A percentile compares a stretch with the other conserved stretches of the same genome.
These are phyloP conservation scores for Trichoderma sp. DNA, from an alignment of 2,329 filamentous ascomycete genomes.

Conservation along the genomic window DNA sequence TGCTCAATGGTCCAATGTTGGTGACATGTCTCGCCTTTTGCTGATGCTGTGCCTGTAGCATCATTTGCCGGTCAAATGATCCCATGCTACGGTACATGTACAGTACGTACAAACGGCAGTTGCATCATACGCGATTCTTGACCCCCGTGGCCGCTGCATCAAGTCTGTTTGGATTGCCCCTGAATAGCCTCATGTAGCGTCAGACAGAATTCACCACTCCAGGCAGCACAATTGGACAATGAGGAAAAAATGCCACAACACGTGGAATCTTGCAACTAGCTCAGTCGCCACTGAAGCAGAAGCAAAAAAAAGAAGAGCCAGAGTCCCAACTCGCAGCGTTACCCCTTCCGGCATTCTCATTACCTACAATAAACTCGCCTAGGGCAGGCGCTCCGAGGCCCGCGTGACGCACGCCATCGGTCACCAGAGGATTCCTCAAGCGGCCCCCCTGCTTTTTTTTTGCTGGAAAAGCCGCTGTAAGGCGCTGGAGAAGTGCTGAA, in stretches of 20 bases:
- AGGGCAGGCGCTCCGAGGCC: conserved; percentile 4
- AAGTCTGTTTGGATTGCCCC: neutral
- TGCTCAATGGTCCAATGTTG: neutral
- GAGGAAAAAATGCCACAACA: neutral
- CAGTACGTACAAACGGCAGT: too few species aligned
- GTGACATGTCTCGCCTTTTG: neutral
- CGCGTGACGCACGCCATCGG: conserved; percentile 29
- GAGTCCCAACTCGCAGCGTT: neutral
- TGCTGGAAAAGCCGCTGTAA: conserved; percentile 1
- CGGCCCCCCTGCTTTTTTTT: neutral
- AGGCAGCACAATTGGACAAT: neutral
- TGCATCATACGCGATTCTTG: neutral
- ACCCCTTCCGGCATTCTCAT: conserved; percentile 24
- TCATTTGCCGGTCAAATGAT: neutral
- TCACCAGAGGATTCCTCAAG: conserved; percentile 21
- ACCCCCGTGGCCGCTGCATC: neutral
- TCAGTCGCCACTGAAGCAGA: neutral
- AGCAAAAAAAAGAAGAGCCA: neutral
- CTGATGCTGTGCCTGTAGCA: neutral
- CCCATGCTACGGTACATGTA: neutral
- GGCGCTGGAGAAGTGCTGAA: neutral
- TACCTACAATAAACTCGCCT: conserved; percentile 29
- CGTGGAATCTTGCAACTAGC: neutral
- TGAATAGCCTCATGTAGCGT: neutral
- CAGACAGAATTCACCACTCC: neutral